Percentiles rank a stretch among this genome's conserved stretches.
These are phyloP conservation scores for Helianthus annuus DNA, from an alignment of 129 eudicot genomes.

Conservation along the genomic window HanXRQr2.0-SUNRISE NC_035447.2:124378741-124379240, in stretches of 20 bases:
- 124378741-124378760: conserved; percentile 61
- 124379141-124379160: not conserved
- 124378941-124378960: conserved; percentile 22
- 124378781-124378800: conserved; percentile 40
- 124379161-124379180: conserved; percentile 23
- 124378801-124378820: conserved; percentile 47
- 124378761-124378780: conserved; percentile 59
- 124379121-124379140: conserved; percentile 24
- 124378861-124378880: conserved; percentile 27
- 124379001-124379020: conserved; percentile 1
- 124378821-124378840: conserved; percentile 43
- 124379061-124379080: conserved; percentile 36
- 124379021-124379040: conserved; percentile 29
- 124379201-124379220: not conserved
- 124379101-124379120: conserved; percentile 56
- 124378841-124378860: conserved; percentile 35
- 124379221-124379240: conserved; percentile 37
- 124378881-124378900: not conserved
- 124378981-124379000: not conserved
- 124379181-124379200: conserved; percentile 15
- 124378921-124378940: conserved; percentile 28
- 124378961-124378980: conserved; percentile 6
- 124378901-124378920: conserved; percentile 4
- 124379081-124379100: conserved; percentile 18
- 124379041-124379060: not conserved